These are phyloP conservation scores for Aethionema arabicum DNA, from an alignment of 345 rosid species.

Conservation along the genomic window DNA sequence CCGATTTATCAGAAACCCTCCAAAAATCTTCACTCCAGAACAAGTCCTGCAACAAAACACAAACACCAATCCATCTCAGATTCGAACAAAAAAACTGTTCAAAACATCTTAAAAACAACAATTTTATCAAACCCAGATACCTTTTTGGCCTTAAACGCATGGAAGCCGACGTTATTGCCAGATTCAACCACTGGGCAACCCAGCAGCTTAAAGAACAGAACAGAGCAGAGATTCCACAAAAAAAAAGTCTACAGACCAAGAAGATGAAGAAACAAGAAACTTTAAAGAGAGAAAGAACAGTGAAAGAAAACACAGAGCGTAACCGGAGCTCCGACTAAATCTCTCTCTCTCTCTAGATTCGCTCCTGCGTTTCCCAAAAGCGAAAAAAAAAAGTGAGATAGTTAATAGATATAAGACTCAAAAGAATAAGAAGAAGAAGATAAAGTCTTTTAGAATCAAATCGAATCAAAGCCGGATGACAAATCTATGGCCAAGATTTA, in stretches of 20 bases:
- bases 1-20: conserved; percentile 55
- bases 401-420: conserved; percentile 33
- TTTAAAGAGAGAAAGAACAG: conserved; percentile 18
- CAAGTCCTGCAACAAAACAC: conserved; percentile 58
- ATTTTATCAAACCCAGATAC: conserved; percentile 33
- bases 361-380: conserved; percentile 27
- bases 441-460: conserved; percentile 27
- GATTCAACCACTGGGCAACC: conserved; percentile 44
- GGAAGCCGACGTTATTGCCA: conserved; percentile 47
- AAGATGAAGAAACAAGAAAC: conserved; percentile 16
- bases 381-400: conserved; percentile 32
- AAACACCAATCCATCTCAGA: conserved; percentile 35
- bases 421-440: conserved; percentile 30
- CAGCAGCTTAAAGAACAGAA: conserved; percentile 44
- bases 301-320: conserved; percentile 46
- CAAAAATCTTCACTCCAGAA: conserved; percentile 64
- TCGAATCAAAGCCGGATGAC: conserved; percentile 41
- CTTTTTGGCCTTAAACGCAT: conserved; percentile 77
- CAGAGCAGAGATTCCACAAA: conserved; percentile 29
- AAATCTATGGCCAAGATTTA: conserved; percentile 68
- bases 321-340: conserved; percentile 61
- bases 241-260: no score
- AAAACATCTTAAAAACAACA: background rate
- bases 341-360: conserved; percentile 19
- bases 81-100: conserved; percentile 10